Base-by-base conservation (phyloP, 225 moss, liverwort and hornwort species). In the Antitrichia curtipendula region DNA sequence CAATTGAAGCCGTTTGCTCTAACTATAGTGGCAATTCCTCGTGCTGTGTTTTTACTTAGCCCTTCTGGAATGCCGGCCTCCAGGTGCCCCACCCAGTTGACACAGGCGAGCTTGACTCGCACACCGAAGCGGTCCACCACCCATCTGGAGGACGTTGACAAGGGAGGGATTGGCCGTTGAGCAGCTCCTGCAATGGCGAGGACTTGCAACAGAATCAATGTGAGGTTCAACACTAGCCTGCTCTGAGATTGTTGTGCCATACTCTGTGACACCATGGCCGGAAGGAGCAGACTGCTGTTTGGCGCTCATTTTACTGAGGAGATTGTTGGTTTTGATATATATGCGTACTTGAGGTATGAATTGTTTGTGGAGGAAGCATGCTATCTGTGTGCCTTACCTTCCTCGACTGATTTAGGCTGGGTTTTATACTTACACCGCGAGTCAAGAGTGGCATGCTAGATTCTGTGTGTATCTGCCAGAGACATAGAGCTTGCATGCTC, bases 11-110 rank as follows among this genome's bases (percentile, higher is more conserved):
- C 93, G 58, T 80, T 91, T 3, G 58, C 73, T 41, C 86, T 65
- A 34, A 95, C 69, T 47, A 90, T 40, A 5, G 80, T 56, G 12
- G 92, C 89, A 29, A 95, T 90, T 52, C 75, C 85, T 28, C 38
- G 32, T 9, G 76, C 91, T 13, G 92, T 84, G 64, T 88, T 92
- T 54, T 88, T 91, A 80, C 90, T 93, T 9, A 91, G 66, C 15
- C 95, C 95, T 73, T 95, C 95, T 4, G 95, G 94, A 22, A 95
- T 85, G 78, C 91, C 91, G 9, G 90, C 85, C 65, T 95, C 93
- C 88, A 93, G 47, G 81, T 95, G 95, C 28, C 92, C 91, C 41
- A 63, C 93, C 94, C 95, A 95, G 86, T 90, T 95, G 40, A 94
- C 91, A 38, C 95, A 95, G 11, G 94, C 84, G 20, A 95, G 91